Evolutionary conservation across 805 yeast genomes (phyloP).

Genomic region (Candida maltosa): DNA sequence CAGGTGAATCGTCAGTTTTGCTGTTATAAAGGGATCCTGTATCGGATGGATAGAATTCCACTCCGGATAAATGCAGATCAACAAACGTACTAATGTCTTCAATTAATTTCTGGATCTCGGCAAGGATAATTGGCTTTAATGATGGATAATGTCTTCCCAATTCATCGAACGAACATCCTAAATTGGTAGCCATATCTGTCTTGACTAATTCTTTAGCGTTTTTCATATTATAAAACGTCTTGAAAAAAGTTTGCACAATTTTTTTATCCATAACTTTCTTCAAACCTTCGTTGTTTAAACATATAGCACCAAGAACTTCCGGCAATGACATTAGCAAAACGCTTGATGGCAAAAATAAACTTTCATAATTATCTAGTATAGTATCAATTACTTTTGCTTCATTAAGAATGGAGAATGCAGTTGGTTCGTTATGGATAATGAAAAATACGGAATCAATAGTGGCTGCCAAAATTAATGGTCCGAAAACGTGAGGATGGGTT

Average conservation of each 20-base stretch:
- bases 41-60: slow-evolving; percentile 43
- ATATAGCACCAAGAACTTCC: slow-evolving; percentile 77
- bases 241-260: slow-evolving; percentile 44
- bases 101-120: slow-evolving; percentile 45
- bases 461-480: slow-evolving; percentile 58
- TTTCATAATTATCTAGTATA: slow-evolving; percentile 55
- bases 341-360: slow-evolving; percentile 54
- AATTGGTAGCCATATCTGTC: slow-evolving; percentile 46
- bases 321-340: slow-evolving; percentile 62
- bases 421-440: slow-evolving; percentile 87
- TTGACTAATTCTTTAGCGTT: slow-evolving; percentile 52
- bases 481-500: slow-evolving; percentile 57
- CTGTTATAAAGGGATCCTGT: slow-evolving; percentile 38
- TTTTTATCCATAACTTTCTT: slow-evolving; percentile 44
- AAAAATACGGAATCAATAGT: slow-evolving; percentile 62
- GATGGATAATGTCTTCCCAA: slow-evolving; percentile 80
- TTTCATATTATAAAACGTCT: slow-evolving; percentile 44
- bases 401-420: slow-evolving; percentile 73
- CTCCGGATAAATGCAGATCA: slow-evolving; percentile 29
- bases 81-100: slow-evolving; percentile 40
- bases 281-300: slow-evolving; percentile 73
- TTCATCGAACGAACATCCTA: slow-evolving; percentile 76
- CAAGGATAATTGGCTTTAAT: slow-evolving; percentile 55
- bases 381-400: slow-evolving; percentile 74
- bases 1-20: slow-evolving; percentile 28